These are phyloP conservation scores for Carex scoparia DNA, from an alignment of 176 grass and related monocot genomes.

Conservation along the genomic window DNA sequence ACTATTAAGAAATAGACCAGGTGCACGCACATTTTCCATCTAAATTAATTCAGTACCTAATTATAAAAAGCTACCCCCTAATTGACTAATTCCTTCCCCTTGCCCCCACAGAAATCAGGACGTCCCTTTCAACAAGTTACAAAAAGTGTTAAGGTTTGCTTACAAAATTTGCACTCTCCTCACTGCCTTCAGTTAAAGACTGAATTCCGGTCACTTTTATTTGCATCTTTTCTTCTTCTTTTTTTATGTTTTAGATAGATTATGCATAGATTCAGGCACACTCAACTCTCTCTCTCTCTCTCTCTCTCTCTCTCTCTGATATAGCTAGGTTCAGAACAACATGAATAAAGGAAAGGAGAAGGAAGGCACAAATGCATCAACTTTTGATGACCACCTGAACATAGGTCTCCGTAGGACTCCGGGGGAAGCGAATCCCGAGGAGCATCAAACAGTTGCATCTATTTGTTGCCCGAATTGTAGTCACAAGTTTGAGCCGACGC, in stretches of 20 bases:
- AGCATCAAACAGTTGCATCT: slow-evolving; percentile 50
- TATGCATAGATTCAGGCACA: slow-evolving; percentile 28
- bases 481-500: slow-evolving; percentile 47
- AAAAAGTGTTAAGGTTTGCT: slow-evolving; percentile 55
- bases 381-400: neutral
- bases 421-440: slow-evolving; percentile 33
- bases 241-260: neutral
- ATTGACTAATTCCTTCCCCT: neutral
- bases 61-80: neutral
- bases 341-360: neutral
- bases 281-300: slow-evolving; percentile 16
- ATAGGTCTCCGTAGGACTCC: neutral
- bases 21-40: neutral
- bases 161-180: slow-evolving; percentile 37
- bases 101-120: neutral
- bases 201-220: slow-evolving; percentile 62
- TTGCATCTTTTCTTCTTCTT: slow-evolving; percentile 25
- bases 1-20: neutral
- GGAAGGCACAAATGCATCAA: neutral
- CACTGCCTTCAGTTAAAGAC: slow-evolving; percentile 61
- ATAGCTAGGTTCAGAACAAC: neutral
- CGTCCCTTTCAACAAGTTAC: slow-evolving; percentile 19
- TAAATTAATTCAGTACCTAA: neutral
- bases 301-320: slow-evolving; percentile 11
- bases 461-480: slow-evolving; percentile 69